Evolutionary conservation across 2,329 filamentous ascomycete species (phyloP).

Genomic region (Delphinella strobiligena): DNA sequence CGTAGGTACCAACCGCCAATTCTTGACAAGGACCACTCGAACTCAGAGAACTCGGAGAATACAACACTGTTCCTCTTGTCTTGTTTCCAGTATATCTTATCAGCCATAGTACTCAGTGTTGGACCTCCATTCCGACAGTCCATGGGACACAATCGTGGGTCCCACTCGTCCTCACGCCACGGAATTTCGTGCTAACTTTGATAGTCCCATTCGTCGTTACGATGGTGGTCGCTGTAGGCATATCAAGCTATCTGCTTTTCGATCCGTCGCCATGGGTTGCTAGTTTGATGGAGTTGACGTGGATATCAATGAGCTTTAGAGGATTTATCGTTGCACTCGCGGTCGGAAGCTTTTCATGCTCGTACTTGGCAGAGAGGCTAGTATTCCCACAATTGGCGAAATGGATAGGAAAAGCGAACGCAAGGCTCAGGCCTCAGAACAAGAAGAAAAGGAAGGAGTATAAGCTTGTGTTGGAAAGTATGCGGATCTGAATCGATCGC

Average conservation of each 20-base stretch:
- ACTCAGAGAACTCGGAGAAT: constrained; percentile 86
- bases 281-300: constrained; percentile 74
- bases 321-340: constrained; percentile 61
- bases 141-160: constrained; percentile 66
- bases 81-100: constrained; percentile 90
- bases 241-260: constrained; percentile 72
- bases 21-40: constrained; percentile 65
- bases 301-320: constrained; percentile 61
- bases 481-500: constrained; percentile 19
- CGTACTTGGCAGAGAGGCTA: constrained; percentile 60
- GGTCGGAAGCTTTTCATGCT: constrained; percentile 51
- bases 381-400: constrained; percentile 59
- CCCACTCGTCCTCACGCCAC: neutral
- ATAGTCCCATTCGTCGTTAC: constrained; percentile 74
- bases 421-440: constrained; percentile 41
- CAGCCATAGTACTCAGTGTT: constrained; percentile 80
- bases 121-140: constrained; percentile 79
- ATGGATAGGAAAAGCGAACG: constrained; percentile 50
- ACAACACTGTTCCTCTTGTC: constrained; percentile 80
- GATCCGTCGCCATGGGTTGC: constrained; percentile 57
- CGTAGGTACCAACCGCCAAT: constrained; percentile 65
- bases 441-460: constrained; percentile 77
- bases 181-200: constrained; percentile 13
- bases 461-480: constrained; percentile 64
- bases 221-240: constrained; percentile 52